Evolutionary conservation across 2,329 filamentous ascomycete genomes (phyloP), one percentile per base, ranked within the genome.

Genomic region (Lachnellula subtilissima): DNA sequence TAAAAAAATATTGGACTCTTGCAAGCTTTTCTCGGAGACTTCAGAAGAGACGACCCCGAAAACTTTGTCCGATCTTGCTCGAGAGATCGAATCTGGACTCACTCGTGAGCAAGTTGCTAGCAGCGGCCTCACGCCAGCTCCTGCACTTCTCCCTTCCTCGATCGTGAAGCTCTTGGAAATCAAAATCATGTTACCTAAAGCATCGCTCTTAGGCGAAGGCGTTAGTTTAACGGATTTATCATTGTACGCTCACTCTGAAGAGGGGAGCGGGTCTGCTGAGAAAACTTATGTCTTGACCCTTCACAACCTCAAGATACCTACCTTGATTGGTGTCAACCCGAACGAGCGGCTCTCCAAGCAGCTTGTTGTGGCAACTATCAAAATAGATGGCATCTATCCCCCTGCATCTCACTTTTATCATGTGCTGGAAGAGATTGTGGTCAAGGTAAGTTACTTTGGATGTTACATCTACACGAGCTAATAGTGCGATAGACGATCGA

Each of bases 271-370:
- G 69, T 50, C 61, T 61, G 3, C 62, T 62, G 28, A 69, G 28
- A 32, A 32, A 11, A 8, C 70, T 19, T 70, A 64, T 54, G 67
- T 50, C 60, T 60, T 58, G 56, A 66, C 39, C 67, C 69, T 90
- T 8, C 76, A 78, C 48, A 77, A 80, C 19, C 69, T 91, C 50
- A 78, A 77, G 39, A 76, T 90, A 9, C 85, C 87, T 25, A 84
- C 83, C 35, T 70, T 92, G 50, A 82, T 92, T 48, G 88, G 88
- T 0, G 81, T 92, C 28, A 91, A 92, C 65, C 70, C 75, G 22
- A 87, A 91, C 64, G 88, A 92, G 76, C 75, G 88, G 59, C 61
- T 72, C 37, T 79, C 77, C 3, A 87, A 83, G 71, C 88, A 91
- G 72, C 78, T 86, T 51, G 78, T 90, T 1, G 72, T 87, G 15